Conservation (phyloP, 345 rosid species). For the Noccaea caerulescens region DNA sequence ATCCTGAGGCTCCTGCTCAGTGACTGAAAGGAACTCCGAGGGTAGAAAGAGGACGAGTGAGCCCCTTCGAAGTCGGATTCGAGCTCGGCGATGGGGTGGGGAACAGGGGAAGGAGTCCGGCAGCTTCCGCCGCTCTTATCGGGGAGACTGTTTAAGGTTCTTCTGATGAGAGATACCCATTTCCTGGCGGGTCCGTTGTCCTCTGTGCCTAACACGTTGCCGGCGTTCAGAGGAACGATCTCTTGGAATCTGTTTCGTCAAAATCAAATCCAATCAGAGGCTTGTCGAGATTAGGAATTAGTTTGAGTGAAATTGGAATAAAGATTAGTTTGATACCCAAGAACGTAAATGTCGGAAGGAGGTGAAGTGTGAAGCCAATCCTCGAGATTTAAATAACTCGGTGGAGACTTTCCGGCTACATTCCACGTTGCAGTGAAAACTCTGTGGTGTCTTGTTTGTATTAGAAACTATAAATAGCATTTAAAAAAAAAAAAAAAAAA, state of each 20-base stretch:
- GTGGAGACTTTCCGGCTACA: slow-evolving; percentile 98
- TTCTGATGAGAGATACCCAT: slow-evolving; percentile 87
- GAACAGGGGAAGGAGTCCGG: slow-evolving; percentile 78
- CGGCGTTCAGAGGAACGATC: slow-evolving; percentile 97
- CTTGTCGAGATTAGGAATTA: neutral
- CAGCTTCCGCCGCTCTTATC: slow-evolving; percentile 59
- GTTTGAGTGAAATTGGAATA: neutral
- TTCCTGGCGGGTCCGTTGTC: slow-evolving; percentile 94
- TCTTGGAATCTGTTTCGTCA: slow-evolving; percentile 76
- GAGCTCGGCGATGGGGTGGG: slow-evolving; percentile 83
- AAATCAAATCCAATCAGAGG: slow-evolving; percentile 20
- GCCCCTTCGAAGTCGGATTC: slow-evolving; percentile 85
- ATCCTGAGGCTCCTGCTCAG: slow-evolving; percentile 74
- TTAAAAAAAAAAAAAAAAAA: neutral
- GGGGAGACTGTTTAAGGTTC: slow-evolving; percentile 86
- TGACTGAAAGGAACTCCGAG: slow-evolving; percentile 79
- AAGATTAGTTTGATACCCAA: slow-evolving; percentile 54
- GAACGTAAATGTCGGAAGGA: slow-evolving; percentile 95
- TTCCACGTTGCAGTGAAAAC: slow-evolving; percentile 98
- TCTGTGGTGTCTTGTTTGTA: slow-evolving; percentile 41
- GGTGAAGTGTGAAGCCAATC: slow-evolving; percentile 97
- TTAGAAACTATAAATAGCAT: neutral
- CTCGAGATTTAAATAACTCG: slow-evolving; percentile 73
- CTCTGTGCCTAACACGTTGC: slow-evolving; percentile 94
- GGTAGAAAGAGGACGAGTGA: slow-evolving; percentile 64